A percentile compares a stretch with the other conserved stretches of the same genome.
These are phyloP conservation scores for Grosmannia clavigera DNA, from an alignment of 2,329 filamentous ascomycete species.

Conservation along the genomic window DNA sequence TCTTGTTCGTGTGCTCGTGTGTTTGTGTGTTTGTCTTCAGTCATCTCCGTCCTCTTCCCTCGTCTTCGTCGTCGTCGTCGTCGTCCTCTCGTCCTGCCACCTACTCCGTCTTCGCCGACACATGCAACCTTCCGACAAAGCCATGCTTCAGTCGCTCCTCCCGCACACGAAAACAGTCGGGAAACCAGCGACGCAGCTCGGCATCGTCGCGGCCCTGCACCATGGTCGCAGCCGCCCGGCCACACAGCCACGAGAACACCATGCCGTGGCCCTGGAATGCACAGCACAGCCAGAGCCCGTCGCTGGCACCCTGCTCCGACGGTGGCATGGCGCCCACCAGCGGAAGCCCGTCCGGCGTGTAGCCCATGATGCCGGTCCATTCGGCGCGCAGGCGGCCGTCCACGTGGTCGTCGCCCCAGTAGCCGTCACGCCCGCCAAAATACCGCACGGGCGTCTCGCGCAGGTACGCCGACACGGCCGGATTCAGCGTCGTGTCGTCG, in stretches of 20 bases:
- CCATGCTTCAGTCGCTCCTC: conserved; percentile 27
- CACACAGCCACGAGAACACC: conserved; percentile 49
- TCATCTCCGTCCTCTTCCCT: no score
- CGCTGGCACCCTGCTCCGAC: conserved; percentile 9
- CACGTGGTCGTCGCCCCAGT: conserved; percentile 32
- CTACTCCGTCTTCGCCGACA: not conserved
- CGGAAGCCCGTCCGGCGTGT: conserved; percentile 38
- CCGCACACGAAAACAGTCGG: conserved; percentile 34
- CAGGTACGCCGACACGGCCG: conserved; percentile 36
- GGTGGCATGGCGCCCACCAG: conserved; percentile 36
- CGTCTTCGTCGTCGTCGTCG: not conserved
- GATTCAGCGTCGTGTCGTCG: conserved; percentile 40
- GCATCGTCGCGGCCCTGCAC: conserved; percentile 24
- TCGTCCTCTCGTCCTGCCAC: not conserved
- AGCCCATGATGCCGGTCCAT: conserved; percentile 46
- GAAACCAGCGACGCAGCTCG: conserved; percentile 36
- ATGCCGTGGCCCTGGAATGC: conserved; percentile 57
- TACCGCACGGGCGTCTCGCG: conserved; percentile 29
- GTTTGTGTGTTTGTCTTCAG: no score
- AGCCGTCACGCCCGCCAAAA: conserved; percentile 30
- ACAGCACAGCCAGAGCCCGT: conserved; percentile 39
- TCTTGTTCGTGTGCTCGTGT: no score
- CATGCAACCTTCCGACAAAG: conserved; percentile 22
- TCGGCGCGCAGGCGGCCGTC: conserved; percentile 28
- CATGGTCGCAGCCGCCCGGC: conserved; percentile 44